phyloP scores from a whole-genome alignment of 2,329 filamentous ascomycete genomes.

The Annulohypoxylon truncatum region DNA sequence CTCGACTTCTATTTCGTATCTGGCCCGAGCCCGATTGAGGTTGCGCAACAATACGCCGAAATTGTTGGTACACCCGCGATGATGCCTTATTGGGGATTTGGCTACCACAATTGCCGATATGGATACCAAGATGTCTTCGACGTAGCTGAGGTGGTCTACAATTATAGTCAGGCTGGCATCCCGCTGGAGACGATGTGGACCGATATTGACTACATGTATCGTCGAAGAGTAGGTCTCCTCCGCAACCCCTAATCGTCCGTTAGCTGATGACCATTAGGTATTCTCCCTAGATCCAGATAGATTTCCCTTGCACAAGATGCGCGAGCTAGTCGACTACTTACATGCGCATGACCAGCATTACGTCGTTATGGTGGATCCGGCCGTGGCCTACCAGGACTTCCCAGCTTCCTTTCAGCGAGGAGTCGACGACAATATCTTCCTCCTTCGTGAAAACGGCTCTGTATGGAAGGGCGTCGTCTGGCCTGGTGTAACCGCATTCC shows the following conservation, averaged over 20 bases:
- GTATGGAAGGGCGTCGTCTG: constrained; percentile 76
- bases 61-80: constrained; percentile 68
- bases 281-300: constrained; percentile 74
- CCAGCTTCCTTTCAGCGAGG: constrained; percentile 55
- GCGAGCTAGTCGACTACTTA: constrained; percentile 73
- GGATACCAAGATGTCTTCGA: constrained; percentile 73
- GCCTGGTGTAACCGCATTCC: constrained; percentile 78
- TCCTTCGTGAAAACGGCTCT: constrained; percentile 65
- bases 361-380: constrained; percentile 82
- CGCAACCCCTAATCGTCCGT: neutral
- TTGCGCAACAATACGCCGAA: constrained; percentile 69
- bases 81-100: constrained; percentile 73
- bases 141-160: constrained; percentile 74
- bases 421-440: constrained; percentile 58
- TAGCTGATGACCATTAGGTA: constrained; percentile 51
- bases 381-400: constrained; percentile 63
- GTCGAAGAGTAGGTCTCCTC: constrained; percentile 55
- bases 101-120: constrained; percentile 71
- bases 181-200: constrained; percentile 78
- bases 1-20: constrained; percentile 77
- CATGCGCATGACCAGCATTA: constrained; percentile 76
- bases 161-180: constrained; percentile 73
- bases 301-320: constrained; percentile 71
- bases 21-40: constrained; percentile 68
- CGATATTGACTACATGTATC: constrained; percentile 71